Evolutionary conservation across 2,329 filamentous ascomycete species (phyloP).

Genomic region (Macrophomina pseudophaseolina): DNA sequence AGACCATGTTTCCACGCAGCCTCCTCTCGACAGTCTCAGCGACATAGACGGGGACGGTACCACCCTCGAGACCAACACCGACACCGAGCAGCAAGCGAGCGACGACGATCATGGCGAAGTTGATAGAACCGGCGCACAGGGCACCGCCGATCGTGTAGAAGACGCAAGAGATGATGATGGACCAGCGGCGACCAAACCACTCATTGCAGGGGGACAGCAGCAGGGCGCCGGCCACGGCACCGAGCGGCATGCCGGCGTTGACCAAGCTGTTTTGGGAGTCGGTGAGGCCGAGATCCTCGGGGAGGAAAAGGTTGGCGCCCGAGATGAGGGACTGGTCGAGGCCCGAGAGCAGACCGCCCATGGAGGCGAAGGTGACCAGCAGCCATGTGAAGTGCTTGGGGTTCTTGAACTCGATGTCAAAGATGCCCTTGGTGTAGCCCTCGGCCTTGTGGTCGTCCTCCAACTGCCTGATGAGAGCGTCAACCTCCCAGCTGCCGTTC

Average conservation of each 20-base stretch:
- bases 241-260: constrained; percentile 73
- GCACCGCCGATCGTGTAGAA: constrained; percentile 74
- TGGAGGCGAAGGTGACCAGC: constrained; percentile 73
- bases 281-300: constrained; percentile 60
- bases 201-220: constrained; percentile 72
- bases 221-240: constrained; percentile 72
- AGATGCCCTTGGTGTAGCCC: constrained; percentile 48
- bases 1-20: constrained; percentile 74
- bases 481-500: constrained; percentile 47
- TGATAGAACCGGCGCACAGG: constrained; percentile 69
- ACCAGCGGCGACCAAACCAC: constrained; percentile 67
- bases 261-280: constrained; percentile 67
- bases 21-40: constrained; percentile 72
- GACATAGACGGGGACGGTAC: constrained; percentile 76
- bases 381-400: constrained; percentile 70
- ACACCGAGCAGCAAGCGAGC: constrained; percentile 71
- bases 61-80: constrained; percentile 74
- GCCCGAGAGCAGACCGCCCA: constrained; percentile 74
- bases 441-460: constrained; percentile 45
- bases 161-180: constrained; percentile 71
- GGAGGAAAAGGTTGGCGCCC: constrained; percentile 71
- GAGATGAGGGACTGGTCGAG: constrained; percentile 76
- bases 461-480: constrained; percentile 50
- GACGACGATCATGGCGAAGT: constrained; percentile 73
- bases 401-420: constrained; percentile 65